Evolutionary conservation across 2,329 filamentous ascomycete species (phyloP), one percentile per base, ranked within the genome.

Genomic region (Trichoderma endophyticum): DNA sequence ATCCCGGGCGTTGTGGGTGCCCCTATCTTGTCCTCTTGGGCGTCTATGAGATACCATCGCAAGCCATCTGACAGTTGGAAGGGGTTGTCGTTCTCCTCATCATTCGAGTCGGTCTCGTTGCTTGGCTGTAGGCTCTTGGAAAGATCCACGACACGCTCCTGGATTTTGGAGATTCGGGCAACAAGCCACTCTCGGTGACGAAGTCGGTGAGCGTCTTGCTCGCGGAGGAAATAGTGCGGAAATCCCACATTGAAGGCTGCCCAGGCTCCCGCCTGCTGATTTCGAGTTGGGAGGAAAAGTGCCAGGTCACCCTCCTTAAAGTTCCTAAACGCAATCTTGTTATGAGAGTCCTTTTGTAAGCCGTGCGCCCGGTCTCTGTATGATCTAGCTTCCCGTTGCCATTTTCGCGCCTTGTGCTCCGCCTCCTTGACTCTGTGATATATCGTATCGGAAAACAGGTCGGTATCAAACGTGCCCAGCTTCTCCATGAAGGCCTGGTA

Each of bases 241-340:
- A 95, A 97, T 1, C 95, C 95, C 36, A 99, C 93, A 77, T 99
- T 99, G 87, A 99, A 99, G 0, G 96, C 96, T 6, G 96, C 96
- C 96, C 96, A 99, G 0, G 96, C 95, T 18, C 95, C 92, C 5
- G 94, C 96, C 48, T 93, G 93, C 82, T 98, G 95, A 79, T 98
- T 98, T 43, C 95, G 88, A 0, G 96, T 99, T 0, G 96, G 96
- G 54, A 99, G 84, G 84, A 99, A 99, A 2, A 99, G 82, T 14
- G 95, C 96, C 15, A 99, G 86, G 78, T 99, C 96, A 8, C 96
- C 95, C 81, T 98, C 95, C 79, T 98, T 98, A 85, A 99, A 99
- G 65, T 95, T 91, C 73, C 92, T 92, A 80, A 96, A 98, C 2
- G 96, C 95, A 78, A 99, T 98, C 84, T 98, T 98, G 76, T 97